Percentiles rank a stretch among this genome's conserved stretches.
phyloP scores from a whole-genome alignment of 352 stramenopile species.

The Phytophthora pluvialis region DNA sequence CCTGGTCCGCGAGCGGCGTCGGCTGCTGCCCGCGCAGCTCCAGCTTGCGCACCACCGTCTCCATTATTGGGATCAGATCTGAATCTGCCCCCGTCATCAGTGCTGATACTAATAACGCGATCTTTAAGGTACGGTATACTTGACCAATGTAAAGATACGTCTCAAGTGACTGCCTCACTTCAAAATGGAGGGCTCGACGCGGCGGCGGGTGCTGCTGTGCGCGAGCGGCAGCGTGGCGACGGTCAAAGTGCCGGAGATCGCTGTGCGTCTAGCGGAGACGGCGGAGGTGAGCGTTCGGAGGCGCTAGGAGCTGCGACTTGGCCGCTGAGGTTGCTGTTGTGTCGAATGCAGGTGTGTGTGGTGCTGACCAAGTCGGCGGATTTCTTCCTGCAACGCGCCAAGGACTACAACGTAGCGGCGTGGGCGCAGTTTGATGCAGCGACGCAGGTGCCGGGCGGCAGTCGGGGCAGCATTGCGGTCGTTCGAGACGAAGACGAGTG shows the following conservation, averaged over 20 bases:
- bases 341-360: constrained; percentile 64
- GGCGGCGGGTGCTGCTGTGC: constrained; percentile 72
- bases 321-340: background rate
- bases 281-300: constrained; percentile 52
- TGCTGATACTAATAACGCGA: too few species aligned
- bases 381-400: constrained; percentile 83
- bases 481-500: constrained; percentile 87
- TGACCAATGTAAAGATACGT: too few species aligned
- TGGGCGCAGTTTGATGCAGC: constrained; percentile 57
- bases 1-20: constrained; percentile 24
- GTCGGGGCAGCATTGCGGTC: constrained; percentile 41
- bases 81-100: too few species aligned
- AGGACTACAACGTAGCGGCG: constrained; percentile 66
- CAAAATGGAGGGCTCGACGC: constrained; percentile 10
- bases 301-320: background rate
- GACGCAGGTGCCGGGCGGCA: constrained; percentile 9
- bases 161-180: constrained; percentile 5
- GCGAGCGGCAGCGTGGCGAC: constrained; percentile 88
- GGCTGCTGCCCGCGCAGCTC: constrained; percentile 38
- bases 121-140: too few species aligned
- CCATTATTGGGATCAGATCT: constrained; percentile 38
- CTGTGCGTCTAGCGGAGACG: constrained; percentile 54
- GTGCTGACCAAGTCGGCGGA: constrained; percentile 81
- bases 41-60: constrained; percentile 49
- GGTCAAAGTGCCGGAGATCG: constrained; percentile 89